Evolutionary conservation across 139 green algal species (phyloP).

Genomic region (Chlorella sp.): DNA sequence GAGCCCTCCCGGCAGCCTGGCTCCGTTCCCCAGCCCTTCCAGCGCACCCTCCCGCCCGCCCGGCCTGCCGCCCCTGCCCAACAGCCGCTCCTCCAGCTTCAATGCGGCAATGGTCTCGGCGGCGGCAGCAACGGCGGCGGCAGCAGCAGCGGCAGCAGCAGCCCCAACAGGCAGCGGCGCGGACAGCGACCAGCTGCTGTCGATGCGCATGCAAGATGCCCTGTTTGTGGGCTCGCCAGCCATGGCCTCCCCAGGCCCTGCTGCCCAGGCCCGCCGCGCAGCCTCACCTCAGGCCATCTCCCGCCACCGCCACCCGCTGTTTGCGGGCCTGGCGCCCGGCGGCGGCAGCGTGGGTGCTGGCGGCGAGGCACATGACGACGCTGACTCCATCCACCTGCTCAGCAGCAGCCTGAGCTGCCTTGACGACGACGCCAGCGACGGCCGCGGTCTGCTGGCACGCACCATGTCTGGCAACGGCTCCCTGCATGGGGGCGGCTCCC

Average conservation of each 20-base stretch:
- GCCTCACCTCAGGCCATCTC: background rate
- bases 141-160: background rate
- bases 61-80: slow-evolving; percentile 21
- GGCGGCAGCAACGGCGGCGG: too few relatives aligned
- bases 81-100: background rate
- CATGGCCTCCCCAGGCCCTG: background rate
- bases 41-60: background rate
- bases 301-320: background rate
- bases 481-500: background rate
- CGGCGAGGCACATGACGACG: background rate
- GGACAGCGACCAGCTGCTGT: slow-evolving; percentile 11
- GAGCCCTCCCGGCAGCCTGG: background rate
- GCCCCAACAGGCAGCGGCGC: background rate
- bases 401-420: slow-evolving; percentile 33
- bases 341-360: too few relatives aligned
- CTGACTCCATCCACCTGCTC: slow-evolving; percentile 1
- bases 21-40: background rate
- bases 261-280: background rate
- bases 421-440: background rate
- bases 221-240: slow-evolving; percentile 22
- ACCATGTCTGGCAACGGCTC: background rate
- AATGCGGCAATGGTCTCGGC: background rate
- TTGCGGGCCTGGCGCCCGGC: background rate
- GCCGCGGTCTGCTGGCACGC: background rate
- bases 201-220: slow-evolving; percentile 5